phyloP scores from a whole-genome alignment of 2,329 filamentous ascomycete genomes.

The Diplodia corticola region DNA sequence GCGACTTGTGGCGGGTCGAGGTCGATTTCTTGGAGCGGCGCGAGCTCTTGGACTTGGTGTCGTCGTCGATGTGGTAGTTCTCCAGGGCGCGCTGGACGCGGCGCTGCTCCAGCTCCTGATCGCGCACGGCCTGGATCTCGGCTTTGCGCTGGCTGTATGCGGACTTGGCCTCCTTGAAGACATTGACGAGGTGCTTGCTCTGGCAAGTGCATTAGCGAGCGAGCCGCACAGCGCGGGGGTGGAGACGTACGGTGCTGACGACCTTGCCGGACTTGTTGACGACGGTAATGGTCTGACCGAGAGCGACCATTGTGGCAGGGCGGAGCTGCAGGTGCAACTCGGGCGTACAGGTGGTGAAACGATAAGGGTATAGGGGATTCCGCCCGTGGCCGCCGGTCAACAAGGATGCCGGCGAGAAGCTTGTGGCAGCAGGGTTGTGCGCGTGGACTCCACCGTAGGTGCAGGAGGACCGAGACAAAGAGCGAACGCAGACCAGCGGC shows the following conservation, averaged over 20 bases:
- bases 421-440: slow-evolving; percentile 18
- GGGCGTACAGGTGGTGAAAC: slow-evolving; percentile 22
- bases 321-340: slow-evolving; percentile 19
- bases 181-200: slow-evolving; percentile 86
- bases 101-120: slow-evolving; percentile 57
- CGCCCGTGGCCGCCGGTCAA: slow-evolving; percentile 15
- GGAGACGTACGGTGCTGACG: slow-evolving; percentile 73
- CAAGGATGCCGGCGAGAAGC: slow-evolving; percentile 16
- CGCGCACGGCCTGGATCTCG: slow-evolving; percentile 71
- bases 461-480: slow-evolving; percentile 2
- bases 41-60: slow-evolving; percentile 33
- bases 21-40: slow-evolving; percentile 24
- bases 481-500: slow-evolving; percentile 8
- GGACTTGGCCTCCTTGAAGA: slow-evolving; percentile 89
- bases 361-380: slow-evolving; percentile 9
- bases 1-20: slow-evolving; percentile 30
- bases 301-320: slow-evolving; percentile 21
- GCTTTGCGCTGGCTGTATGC: slow-evolving; percentile 88
- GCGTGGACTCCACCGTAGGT: slow-evolving; percentile 7
- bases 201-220: slow-evolving; percentile 42
- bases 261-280: slow-evolving; percentile 91
- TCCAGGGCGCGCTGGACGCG: slow-evolving; percentile 61
- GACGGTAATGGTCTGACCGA: slow-evolving; percentile 78
- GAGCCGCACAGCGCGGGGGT: slow-evolving; percentile 22
- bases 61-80: slow-evolving; percentile 46